Evolutionary conservation across 768 basidiomycete genomes (phyloP), one percentile per base, ranked within the genome.

Genomic region (Termitomyces sp.): DNA sequence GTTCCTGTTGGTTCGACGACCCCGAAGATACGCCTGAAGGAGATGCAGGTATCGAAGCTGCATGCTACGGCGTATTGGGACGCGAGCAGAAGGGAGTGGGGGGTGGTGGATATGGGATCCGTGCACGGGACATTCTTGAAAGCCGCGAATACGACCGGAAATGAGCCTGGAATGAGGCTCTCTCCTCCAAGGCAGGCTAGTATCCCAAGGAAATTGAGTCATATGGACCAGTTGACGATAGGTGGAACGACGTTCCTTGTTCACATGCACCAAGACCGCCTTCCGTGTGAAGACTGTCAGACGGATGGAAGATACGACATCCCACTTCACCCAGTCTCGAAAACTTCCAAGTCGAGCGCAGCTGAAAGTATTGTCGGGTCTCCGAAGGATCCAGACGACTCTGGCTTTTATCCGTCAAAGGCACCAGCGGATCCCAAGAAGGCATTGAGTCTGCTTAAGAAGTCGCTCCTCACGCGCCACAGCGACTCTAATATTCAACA

Each of bases 41-140:
- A 93, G 71, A 87, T 94, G 84, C 79, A 81, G 59, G 89, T 92
- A 11, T 91, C 88, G 2, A 93, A 92, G 69, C 61, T 87, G 52
- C 91, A 94, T 64, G 86, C 89, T 9, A 88, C 85, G 3, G 73
- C 80, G 1, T 93, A 81, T 65, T 91, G 85, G 85, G 85, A 91
- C 66, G 71, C 72, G 34, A 67, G 68, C 28, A 75, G 80, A 54
- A 67, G 70, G 14, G 79, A 81, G 56, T 93, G 90, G 90, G 78
- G 80, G 3, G 72, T 89, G 30, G 89, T 91, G 10, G 91, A 94
- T 66, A 89, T 89, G 85, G 91, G 89, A 10, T 89, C 88, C 52
- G 87, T 84, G 68, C 91, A 94, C 61, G 91, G 91, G 3, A 92
- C 91, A 0, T 92, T 85, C 66, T 54, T 89, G 56, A 70, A 68